A percentile compares a stretch with the other conserved stretches of the same genome.
These are phyloP conservation scores for Lentinula lateritia DNA, from an alignment of 768 basidiomycete species.

Conservation along the genomic window DNA sequence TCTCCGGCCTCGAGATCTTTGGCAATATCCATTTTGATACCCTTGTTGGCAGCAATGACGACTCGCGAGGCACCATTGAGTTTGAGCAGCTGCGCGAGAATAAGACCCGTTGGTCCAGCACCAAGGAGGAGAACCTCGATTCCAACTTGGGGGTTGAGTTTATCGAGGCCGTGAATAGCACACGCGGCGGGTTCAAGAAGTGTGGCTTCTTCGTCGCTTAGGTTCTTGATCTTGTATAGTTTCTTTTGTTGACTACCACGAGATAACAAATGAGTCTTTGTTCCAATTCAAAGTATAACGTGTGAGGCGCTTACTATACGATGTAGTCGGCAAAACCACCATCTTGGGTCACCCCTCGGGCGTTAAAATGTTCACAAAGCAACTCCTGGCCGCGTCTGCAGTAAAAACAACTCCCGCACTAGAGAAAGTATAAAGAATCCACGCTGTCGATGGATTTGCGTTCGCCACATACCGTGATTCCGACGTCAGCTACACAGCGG, in stretches of 20 bases:
- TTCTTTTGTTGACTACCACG: constrained; percentile 56
- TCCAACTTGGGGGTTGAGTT: constrained; percentile 76
- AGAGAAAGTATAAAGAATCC: neutral
- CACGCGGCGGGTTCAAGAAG: constrained; percentile 88
- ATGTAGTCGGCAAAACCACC: constrained; percentile 92
- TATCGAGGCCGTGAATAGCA: constrained; percentile 89
- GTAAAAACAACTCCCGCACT: constrained; percentile 86
- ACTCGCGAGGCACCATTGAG: constrained; percentile 67
- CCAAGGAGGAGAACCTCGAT: constrained; percentile 81
- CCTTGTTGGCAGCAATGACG: constrained; percentile 71
- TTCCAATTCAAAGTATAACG: neutral
- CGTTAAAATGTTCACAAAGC: constrained; percentile 80
- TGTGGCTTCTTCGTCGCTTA: constrained; percentile 83
- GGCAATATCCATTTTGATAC: constrained; percentile 74
- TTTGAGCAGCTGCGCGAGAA: constrained; percentile 72
- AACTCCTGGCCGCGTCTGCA: constrained; percentile 81
- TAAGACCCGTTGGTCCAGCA: constrained; percentile 81
- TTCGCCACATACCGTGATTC: constrained; percentile 49
- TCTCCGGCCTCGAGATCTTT: constrained; percentile 63
- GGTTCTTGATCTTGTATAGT: constrained; percentile 82
- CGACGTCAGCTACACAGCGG: constrained; percentile 80
- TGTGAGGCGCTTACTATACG: constrained; percentile 53
- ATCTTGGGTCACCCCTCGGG: constrained; percentile 72
- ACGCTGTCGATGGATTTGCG: neutral
- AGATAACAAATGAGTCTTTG: neutral